phyloP scores from a whole-genome alignment of 169 alveolate species.

The Plasmodium reichenowi region DNA sequence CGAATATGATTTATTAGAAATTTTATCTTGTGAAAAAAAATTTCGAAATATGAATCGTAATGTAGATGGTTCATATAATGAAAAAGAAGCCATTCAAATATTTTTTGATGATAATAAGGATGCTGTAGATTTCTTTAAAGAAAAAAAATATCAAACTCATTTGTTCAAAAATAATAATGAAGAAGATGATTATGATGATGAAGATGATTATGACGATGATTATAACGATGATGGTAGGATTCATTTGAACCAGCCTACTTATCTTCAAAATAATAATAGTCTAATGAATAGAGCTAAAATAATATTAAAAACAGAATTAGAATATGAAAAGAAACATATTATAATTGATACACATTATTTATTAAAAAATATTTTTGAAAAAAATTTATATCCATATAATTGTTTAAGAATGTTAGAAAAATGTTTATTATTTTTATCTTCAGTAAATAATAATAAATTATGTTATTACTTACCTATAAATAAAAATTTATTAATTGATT shows the following conservation, averaged over 20 bases:
- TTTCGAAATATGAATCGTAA: constrained; percentile 13
- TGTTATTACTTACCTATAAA: constrained; percentile 72
- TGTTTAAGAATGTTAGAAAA: constrained; percentile 67
- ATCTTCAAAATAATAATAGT: neutral
- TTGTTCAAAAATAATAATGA: constrained; percentile 38
- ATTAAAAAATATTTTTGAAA: constrained; percentile 51
- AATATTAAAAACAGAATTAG: constrained; percentile 51
- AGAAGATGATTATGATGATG: constrained; percentile 8
- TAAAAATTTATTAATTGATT: constrained; percentile 61
- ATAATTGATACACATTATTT: constrained; percentile 55
- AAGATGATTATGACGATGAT: constrained; percentile 16
- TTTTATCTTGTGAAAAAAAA: constrained; percentile 31
- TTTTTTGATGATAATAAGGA: constrained; percentile 72
- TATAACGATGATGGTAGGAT: neutral
- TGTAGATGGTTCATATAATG: constrained; percentile 26
- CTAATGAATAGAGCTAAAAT: constrained; percentile 72
- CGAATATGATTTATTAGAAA: constrained; percentile 42
- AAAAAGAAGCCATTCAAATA: constrained; percentile 59
- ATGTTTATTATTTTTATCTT: constrained; percentile 50
- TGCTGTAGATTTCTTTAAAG: constrained; percentile 55
- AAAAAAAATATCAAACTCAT: constrained; percentile 15
- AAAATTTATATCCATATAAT: constrained; percentile 58
- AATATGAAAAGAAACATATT: constrained; percentile 13
- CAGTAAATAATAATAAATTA: constrained; percentile 68
- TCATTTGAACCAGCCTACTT: too few relatives aligned